Evolutionary conservation across 108 stramenopile genomes (phyloP).

Genomic region (Pseudonitzschia multiseries): DNA sequence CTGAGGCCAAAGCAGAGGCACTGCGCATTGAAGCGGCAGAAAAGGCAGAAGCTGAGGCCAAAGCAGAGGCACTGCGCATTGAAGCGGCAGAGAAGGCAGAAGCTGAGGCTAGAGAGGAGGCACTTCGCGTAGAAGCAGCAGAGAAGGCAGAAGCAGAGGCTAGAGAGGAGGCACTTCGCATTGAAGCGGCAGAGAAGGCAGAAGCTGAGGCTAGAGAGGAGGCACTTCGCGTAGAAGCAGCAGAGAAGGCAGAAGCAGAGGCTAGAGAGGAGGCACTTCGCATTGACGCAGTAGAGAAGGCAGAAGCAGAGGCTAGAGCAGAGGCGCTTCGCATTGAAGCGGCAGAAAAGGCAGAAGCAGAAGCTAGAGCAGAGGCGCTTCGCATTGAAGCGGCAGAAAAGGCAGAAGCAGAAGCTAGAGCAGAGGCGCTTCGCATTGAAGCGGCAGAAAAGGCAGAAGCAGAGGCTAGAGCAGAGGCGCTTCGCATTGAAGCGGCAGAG

Average conservation of each 20-base stretch:
- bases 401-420: background rate
- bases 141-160: background rate
- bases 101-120: background rate
- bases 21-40: background rate
- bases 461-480: background rate
- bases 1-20: background rate
- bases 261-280: background rate
- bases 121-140: background rate
- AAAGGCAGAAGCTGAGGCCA: background rate
- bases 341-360: background rate
- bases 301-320: no score
- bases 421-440: background rate
- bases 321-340: background rate
- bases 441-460: background rate
- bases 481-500: background rate
- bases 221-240: background rate
- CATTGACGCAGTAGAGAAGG: no score
- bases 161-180: background rate
- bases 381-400: background rate
- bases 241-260: background rate
- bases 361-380: background rate
- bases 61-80: background rate
- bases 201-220: no score
- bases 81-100: constrained; percentile 3
- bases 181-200: no score